Base-by-base conservation (phyloP, 176 grass and related monocot genomes). In the Areca catechu region DNA sequence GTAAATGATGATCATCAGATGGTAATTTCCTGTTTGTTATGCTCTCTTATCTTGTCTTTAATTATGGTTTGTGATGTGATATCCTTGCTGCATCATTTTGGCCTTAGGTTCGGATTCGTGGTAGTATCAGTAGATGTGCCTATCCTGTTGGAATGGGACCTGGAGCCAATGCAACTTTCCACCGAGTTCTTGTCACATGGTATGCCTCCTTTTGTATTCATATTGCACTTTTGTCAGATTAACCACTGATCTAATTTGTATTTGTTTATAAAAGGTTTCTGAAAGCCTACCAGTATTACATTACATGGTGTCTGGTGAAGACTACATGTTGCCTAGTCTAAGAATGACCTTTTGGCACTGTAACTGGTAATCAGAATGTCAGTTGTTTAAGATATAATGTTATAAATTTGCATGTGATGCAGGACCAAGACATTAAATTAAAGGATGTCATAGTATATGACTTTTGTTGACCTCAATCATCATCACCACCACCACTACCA, bases 111-210 rank as follows among this genome's bases (percentile, higher is more conserved):
- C 66, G 58, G 57, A 68, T 96, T 57, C 24, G 30, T 82, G 92
- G 92, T 80, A 65, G 64, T 54, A 56, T 84, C 61, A 79, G 75
- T 28, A 82, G 66, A 56, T 60, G 64, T 79, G 60, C 66, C 51
- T 85, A 53, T 90, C 81, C 69, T 61, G 14, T 82, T 88, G 92
- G 92, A 69, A 55, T 95, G 21, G 82, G 79, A 66, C 76, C 66
- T 71, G 90, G 82, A 60, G 82, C 81, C 70, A 69, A 23, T 70
- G 82, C 63, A 67, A 95, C 63, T 55, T 89, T 95, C 65, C 79
- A 86, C 54, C 79, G 82, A 9, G 48, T 89, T 59, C 77, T 86
- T 24, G 66, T 95, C 70, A 83, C 61, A 58, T 64, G 71, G 90
- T 95, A 21, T 69, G 79, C 3, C 34, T 52, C 27, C 53, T 25